Conservation (phyloP, 2,329 filamentous ascomycete species). For the Beauveria sp. region DNA sequence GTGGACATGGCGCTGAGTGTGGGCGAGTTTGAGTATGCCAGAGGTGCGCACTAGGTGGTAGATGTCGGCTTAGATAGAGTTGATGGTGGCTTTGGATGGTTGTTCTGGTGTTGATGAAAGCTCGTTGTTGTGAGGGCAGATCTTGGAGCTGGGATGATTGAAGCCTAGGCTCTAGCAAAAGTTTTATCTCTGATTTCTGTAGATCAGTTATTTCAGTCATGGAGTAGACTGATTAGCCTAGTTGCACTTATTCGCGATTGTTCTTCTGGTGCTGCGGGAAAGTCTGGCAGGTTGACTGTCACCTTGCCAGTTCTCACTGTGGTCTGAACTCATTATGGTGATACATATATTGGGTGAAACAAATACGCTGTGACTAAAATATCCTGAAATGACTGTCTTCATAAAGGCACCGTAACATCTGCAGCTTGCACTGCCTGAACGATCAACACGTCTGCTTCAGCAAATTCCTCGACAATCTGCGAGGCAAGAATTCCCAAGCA, state of each 20-base stretch:
- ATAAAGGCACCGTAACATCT: neutral
- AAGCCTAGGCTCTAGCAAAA: too few relatives aligned
- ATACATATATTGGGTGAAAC: too few relatives aligned
- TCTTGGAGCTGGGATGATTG: too few relatives aligned
- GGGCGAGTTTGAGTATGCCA: neutral
- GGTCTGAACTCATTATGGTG: conserved; percentile 12
- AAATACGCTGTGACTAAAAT: neutral
- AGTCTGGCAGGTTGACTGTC: conserved; percentile 32
- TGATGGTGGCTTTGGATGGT: neutral
- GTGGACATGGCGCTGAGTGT: conserved; percentile 30
- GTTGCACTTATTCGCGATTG: conserved; percentile 16
- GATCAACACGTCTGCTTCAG: conserved; percentile 20
- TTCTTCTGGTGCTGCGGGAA: conserved; percentile 31
- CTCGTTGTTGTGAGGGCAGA: too few relatives aligned
- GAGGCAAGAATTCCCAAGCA: conserved; percentile 20
- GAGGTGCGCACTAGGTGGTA: neutral
- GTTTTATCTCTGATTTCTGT: neutral
- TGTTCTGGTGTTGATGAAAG: neutral
- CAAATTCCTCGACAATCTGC: conserved; percentile 17
- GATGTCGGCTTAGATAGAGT: neutral
- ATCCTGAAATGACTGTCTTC: neutral
- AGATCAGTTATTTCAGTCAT: neutral
- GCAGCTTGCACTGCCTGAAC: conserved; percentile 15
- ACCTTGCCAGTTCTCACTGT: conserved; percentile 29
- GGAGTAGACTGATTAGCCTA: neutral